These are phyloP conservation scores for Xylaria sp. DNA, from an alignment of 2,329 filamentous ascomycete species.

Conservation along the genomic window DNA sequence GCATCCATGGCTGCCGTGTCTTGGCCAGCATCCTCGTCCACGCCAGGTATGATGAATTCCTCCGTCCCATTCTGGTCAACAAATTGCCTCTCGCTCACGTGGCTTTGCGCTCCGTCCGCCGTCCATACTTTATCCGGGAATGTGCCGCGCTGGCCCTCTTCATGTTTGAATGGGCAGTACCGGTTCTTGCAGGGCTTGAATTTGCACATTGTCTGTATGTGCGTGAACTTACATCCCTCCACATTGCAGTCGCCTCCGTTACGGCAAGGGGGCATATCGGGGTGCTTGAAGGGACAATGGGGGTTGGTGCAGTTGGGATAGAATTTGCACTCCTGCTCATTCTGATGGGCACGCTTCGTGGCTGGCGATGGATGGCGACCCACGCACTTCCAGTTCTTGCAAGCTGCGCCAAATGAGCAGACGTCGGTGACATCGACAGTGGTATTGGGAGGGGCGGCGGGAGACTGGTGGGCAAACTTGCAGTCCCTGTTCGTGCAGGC, in stretches of 20 bases:
- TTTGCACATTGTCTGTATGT: slow-evolving; percentile 82
- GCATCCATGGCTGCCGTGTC: slow-evolving; percentile 28
- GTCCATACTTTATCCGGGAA: slow-evolving; percentile 94
- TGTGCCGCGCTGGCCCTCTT: slow-evolving; percentile 83
- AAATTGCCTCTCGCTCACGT: slow-evolving; percentile 90
- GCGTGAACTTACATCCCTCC: slow-evolving; percentile 86
- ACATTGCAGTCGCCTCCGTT: slow-evolving; percentile 89
- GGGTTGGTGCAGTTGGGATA: slow-evolving; percentile 90
- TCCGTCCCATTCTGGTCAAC: slow-evolving; percentile 71
- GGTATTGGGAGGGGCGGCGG: slow-evolving; percentile 78
- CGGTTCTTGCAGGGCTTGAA: slow-evolving; percentile 91
- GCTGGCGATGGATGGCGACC: slow-evolving; percentile 92
- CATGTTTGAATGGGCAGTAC: slow-evolving; percentile 87
- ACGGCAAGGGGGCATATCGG: slow-evolving; percentile 82
- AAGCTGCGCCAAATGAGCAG: slow-evolving; percentile 86
- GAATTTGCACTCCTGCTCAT: slow-evolving; percentile 87
- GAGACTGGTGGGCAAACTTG: slow-evolving; percentile 92
- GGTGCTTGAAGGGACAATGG: slow-evolving; percentile 87
- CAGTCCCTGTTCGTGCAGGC: slow-evolving; percentile 88
- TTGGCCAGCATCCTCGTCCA: slow-evolving; percentile 47
- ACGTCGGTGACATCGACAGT: slow-evolving; percentile 79
- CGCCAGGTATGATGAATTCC: slow-evolving; percentile 72
- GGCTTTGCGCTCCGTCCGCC: slow-evolving; percentile 63
- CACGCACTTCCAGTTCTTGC: slow-evolving; percentile 94
- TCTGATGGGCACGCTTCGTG: slow-evolving; percentile 75